phyloP scores from a whole-genome alignment of 1,139 yeast genomes.

The Candida labiduridarum region DNA sequence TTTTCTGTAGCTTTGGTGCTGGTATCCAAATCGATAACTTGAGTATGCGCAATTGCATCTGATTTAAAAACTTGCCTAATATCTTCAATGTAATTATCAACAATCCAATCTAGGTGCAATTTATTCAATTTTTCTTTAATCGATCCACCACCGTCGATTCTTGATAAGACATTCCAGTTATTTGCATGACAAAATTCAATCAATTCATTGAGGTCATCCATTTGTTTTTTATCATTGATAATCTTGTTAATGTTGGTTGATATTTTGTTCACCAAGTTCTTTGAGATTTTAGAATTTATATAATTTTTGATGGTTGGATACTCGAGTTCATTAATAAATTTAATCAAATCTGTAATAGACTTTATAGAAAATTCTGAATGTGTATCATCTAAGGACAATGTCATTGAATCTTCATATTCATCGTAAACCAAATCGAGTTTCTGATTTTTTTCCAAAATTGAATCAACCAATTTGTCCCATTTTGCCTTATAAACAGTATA shows the following conservation, averaged over 20 bases:
- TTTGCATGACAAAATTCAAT: conserved; percentile 23
- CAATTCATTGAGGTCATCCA: conserved; percentile 26
- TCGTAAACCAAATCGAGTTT: conserved; percentile 15
- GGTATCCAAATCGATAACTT: conserved; percentile 16
- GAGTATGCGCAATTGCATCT: conserved; percentile 14
- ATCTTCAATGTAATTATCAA: conserved; percentile 28
- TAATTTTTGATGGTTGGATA: conserved; percentile 27
- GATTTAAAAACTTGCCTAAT: conserved; percentile 22
- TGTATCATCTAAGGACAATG: neutral
- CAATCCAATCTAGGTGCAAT: conserved; percentile 34
- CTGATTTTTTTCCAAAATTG: conserved; percentile 10
- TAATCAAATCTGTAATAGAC: conserved; percentile 31
- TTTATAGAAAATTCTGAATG: conserved; percentile 10
- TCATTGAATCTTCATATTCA: conserved; percentile 14
- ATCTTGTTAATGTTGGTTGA: conserved; percentile 32
- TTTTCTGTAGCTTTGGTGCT: neutral
- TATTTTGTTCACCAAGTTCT: conserved; percentile 29
- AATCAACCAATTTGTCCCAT: conserved; percentile 18
- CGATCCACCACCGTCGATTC: conserved; percentile 18
- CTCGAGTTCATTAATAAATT: conserved; percentile 31
- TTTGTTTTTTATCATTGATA: conserved; percentile 21
- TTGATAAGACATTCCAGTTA: conserved; percentile 33
- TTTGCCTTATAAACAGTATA: conserved; percentile 12
- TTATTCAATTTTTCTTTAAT: conserved; percentile 25
- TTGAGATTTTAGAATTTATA: conserved; percentile 34